phyloP scores from a whole-genome alignment of 805 yeast genomes.

The Saccharomycopsis babjevae region DNA sequence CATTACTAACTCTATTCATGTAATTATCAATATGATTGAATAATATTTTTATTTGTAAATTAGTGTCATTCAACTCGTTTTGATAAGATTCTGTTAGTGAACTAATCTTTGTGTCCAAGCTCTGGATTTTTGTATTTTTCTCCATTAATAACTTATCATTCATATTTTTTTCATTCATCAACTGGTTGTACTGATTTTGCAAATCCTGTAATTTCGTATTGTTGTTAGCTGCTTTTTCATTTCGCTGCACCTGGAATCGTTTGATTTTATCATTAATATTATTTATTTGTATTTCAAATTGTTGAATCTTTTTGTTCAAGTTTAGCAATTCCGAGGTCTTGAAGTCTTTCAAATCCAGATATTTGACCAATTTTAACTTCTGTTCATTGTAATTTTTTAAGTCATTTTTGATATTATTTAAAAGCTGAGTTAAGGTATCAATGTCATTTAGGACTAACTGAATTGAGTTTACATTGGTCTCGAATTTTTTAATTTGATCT shows the following conservation, averaged over 20 bases:
- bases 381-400: conserved; percentile 11
- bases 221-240: conserved; percentile 27
- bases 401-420: conserved; percentile 11
- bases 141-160: conserved; percentile 30
- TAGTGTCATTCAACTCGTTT: conserved; percentile 32
- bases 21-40: conserved; percentile 22
- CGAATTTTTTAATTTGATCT: conserved; percentile 11
- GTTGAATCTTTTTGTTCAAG: conserved; percentile 30
- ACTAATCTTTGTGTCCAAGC: conserved; percentile 30
- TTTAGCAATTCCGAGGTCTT: conserved; percentile 11
- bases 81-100: conserved; percentile 28
- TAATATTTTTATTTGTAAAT: conserved; percentile 23
- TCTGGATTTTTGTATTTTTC: conserved; percentile 28
- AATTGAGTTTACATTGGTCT: conserved; percentile 13
- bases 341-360: conserved; percentile 13
- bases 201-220: conserved; percentile 28
- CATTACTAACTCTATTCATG: conserved; percentile 11
- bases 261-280: conserved; percentile 32
- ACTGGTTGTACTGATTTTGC: conserved; percentile 28
- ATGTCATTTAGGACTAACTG: conserved; percentile 10
- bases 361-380: conserved; percentile 8
- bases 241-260: conserved; percentile 29
- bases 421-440: conserved; percentile 9
- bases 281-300: conserved; percentile 30
- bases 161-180: conserved; percentile 29